A percentile compares a stretch with the other conserved stretches of the same genome.
Evolutionary conservation across 148 eudicot species (phyloP).

Genomic region (Amaranthus palmeri): DNA sequence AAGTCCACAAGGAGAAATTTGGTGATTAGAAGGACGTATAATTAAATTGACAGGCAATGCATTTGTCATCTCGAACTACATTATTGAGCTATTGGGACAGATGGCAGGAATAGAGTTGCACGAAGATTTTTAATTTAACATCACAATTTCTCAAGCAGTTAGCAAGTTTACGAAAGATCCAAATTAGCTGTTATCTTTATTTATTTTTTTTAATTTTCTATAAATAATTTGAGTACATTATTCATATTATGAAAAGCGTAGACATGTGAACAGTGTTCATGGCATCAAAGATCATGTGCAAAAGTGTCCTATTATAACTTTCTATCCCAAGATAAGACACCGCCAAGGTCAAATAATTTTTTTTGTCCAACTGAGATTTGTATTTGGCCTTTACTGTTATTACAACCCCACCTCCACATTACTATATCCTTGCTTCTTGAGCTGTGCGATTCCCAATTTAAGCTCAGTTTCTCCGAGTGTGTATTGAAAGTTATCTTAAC

Average conservation of each 20-base stretch:
- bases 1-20: constrained; percentile 7
- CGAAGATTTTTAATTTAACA: constrained; percentile 1
- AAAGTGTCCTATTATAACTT: constrained; percentile 19
- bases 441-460: constrained; percentile 8
- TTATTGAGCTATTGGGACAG: constrained; percentile 20
- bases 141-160: constrained; percentile 16
- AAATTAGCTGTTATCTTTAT: constrained; percentile 16
- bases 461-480: constrained; percentile 5
- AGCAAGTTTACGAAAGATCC: constrained; percentile 8
- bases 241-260: background rate
- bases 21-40: constrained; percentile 20
- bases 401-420: constrained; percentile 13
- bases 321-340: constrained; percentile 25
- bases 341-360: constrained; percentile 15
- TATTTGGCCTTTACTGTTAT: constrained; percentile 9
- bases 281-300: constrained; percentile 24
- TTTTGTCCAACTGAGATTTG: constrained; percentile 21
- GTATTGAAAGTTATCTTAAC: constrained; percentile 12
- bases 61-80: constrained; percentile 19
- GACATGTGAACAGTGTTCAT: constrained; percentile 25
- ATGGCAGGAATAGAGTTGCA: constrained; percentile 14
- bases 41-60: constrained; percentile 22
- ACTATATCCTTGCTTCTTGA: constrained; percentile 10
- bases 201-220: background rate
- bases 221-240: background rate